These are phyloP conservation scores for Castanea crenata DNA, from an alignment of 306 rosid species.

Conservation along the genomic window DNA sequence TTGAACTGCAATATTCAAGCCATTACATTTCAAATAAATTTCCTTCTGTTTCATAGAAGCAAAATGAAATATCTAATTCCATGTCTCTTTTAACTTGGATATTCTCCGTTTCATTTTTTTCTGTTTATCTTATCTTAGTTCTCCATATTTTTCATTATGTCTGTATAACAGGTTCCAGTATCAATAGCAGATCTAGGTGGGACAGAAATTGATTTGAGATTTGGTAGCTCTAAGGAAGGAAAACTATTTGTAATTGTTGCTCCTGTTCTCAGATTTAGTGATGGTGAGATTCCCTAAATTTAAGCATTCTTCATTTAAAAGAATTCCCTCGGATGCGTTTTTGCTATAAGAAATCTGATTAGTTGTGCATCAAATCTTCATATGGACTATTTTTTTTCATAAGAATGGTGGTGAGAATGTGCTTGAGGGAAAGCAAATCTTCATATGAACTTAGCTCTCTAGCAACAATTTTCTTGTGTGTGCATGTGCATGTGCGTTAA, in stretches of 20 bases:
- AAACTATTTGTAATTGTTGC: slow-evolving; percentile 84
- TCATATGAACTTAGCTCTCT: background rate
- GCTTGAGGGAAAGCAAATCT: too few species aligned
- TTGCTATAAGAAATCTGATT: background rate
- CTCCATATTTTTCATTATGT: slow-evolving; percentile 8
- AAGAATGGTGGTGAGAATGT: too few species aligned
- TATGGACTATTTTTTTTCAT: background rate
- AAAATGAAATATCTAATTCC: background rate
- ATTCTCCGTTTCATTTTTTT: background rate
- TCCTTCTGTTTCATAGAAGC: background rate
- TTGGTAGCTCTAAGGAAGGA: slow-evolving; percentile 77
- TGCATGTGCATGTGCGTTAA: background rate
- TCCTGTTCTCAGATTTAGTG: slow-evolving; percentile 89
- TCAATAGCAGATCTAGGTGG: slow-evolving; percentile 99
- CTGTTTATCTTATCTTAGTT: slow-evolving; percentile 1
- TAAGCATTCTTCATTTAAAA: background rate
- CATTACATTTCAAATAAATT: background rate
- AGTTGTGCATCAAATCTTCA: background rate
- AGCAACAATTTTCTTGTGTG: background rate
- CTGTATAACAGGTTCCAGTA: slow-evolving; percentile 76
- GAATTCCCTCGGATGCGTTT: background rate
- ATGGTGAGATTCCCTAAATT: slow-evolving; percentile 42
- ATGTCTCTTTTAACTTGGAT: background rate
- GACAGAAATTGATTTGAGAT: slow-evolving; percentile 93
- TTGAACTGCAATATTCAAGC: background rate